Evolutionary conservation across 2,329 filamentous ascomycete genomes (phyloP), one percentile per base, ranked within the genome.

Genomic region (Emmonsia crescens): DNA sequence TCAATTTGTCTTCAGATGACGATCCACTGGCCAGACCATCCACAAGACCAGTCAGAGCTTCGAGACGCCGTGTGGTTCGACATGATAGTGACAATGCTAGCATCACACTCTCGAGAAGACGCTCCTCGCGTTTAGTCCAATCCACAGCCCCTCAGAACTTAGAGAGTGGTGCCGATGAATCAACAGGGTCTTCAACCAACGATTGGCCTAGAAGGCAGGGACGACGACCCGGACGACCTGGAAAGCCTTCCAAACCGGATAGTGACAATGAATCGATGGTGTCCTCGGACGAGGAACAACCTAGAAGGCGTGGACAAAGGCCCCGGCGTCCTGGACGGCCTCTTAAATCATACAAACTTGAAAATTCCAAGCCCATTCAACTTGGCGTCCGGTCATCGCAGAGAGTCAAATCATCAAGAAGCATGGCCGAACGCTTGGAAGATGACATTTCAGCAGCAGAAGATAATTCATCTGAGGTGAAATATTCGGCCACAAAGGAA

Each of bases 401-500:
- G 16, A 57, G 54, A 62, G 33, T 57, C 12, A 46, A 67, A 27
- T 60, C 63, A 3, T 57, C 68, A 6, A 74, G 69, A 49, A 80
- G 70, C 61, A 76, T 83, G 71, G 74, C 70, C 60, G 82, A 83
- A 62, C 67, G 68, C 24, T 70, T 74, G 10, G 83, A 89, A 64
- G 75, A 79, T 46, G 77, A 80, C 54, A 73, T 75, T 10, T 70
- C 72, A 5, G 71, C 70, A 60, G 63, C 59, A 40, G 64, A 64
- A 16, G 63, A 55, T 27, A 21, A 27, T 8, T n/a, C 51, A 5
- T n/a, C 63, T 46, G 61, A 36, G 21, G 56, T 58, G 19, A 65
- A 66, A 54, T 66, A 66, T 55, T 55, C 52, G 36, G 85, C 85
- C 16, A 82, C 91, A 29, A 87, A 85, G 66, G 94, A 97, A 71